These are phyloP conservation scores for Kluyveromyces aestuarii DNA, from an alignment of 805 yeast species.

Conservation along the genomic window DNA sequence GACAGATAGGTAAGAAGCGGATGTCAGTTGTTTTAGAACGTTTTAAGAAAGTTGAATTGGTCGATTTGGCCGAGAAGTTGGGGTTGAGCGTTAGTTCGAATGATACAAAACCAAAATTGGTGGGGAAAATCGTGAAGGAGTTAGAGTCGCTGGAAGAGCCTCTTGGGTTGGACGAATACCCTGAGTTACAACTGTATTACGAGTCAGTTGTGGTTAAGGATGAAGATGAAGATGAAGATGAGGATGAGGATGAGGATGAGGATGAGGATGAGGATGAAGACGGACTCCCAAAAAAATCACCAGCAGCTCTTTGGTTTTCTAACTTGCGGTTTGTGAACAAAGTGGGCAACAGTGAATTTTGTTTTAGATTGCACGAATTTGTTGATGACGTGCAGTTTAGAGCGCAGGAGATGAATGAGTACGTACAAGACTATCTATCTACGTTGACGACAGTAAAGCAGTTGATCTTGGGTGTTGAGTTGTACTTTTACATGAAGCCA, in stretches of 20 bases:
- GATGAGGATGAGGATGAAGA: slow-evolving; percentile 10
- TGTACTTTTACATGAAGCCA: slow-evolving; percentile 10
- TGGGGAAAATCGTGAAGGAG: slow-evolving; percentile 12
- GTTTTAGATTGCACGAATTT: slow-evolving; percentile 16
- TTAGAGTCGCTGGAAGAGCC: slow-evolving; percentile 12
- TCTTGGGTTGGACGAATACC: slow-evolving; percentile 18
- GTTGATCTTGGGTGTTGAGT: slow-evolving; percentile 15
- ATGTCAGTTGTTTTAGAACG: slow-evolving; percentile 10
- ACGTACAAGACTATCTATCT: slow-evolving; percentile 19
- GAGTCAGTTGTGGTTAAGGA: slow-evolving; percentile 5
- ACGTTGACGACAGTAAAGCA: slow-evolving; percentile 15
- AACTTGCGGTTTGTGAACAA: slow-evolving; percentile 5
- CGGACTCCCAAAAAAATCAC: slow-evolving; percentile 7
- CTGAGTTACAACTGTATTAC: slow-evolving; percentile 21
- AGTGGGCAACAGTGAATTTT: slow-evolving; percentile 7
- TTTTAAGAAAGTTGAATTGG: slow-evolving; percentile 22
- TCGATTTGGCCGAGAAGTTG: slow-evolving; percentile 21
- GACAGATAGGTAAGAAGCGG: not conserved
- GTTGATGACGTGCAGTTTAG: slow-evolving; percentile 13
- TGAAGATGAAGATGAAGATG: slow-evolving; percentile 7
- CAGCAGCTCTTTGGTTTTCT: slow-evolving; percentile 5
- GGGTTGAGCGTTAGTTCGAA: slow-evolving; percentile 12
- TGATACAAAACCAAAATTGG: slow-evolving; percentile 14
- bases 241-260: slow-evolving; percentile 3
- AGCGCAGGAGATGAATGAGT: slow-evolving; percentile 13